Evolutionary conservation across 495 filamentous ascomycete species (phyloP).

Genomic region (Lichina pygmaea): DNA sequence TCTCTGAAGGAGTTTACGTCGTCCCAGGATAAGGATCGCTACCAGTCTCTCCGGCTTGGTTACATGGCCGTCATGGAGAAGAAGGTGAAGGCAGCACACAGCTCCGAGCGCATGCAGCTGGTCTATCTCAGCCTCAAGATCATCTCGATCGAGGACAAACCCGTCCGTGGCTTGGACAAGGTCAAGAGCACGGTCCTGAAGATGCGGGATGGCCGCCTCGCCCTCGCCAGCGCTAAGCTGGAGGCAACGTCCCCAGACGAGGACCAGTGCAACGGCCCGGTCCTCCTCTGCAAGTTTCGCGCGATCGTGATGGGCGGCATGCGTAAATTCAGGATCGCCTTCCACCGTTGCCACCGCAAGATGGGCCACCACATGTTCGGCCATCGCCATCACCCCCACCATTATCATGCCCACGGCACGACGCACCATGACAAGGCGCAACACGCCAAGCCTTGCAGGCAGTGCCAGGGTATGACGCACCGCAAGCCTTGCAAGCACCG

Average conservation of each 20-base stretch:
- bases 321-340: constrained; percentile 9
- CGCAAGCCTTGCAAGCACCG: constrained; percentile 7
- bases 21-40: neutral
- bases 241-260: neutral
- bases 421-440: too few species aligned
- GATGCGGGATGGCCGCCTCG: constrained; percentile 14
- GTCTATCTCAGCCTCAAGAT: constrained; percentile 7
- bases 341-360: constrained; percentile 7
- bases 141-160: constrained; percentile 19
- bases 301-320: constrained; percentile 16
- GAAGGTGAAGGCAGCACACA: neutral
- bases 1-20: neutral
- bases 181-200: constrained; percentile 19
- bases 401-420: neutral
- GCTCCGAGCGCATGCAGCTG: neutral
- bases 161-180: constrained; percentile 18
- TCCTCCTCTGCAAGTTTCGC: constrained; percentile 18
- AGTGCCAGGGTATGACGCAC: neutral
- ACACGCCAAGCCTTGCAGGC: constrained; percentile 5
- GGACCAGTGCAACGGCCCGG: neutral
- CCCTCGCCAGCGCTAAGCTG: constrained; percentile 13
- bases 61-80: neutral
- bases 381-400: constrained; percentile 4
- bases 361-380: constrained; percentile 2
- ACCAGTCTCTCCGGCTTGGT: neutral